Conservation (phyloP, 208 protist genomes). For the Trypanosoma mega region DNA sequence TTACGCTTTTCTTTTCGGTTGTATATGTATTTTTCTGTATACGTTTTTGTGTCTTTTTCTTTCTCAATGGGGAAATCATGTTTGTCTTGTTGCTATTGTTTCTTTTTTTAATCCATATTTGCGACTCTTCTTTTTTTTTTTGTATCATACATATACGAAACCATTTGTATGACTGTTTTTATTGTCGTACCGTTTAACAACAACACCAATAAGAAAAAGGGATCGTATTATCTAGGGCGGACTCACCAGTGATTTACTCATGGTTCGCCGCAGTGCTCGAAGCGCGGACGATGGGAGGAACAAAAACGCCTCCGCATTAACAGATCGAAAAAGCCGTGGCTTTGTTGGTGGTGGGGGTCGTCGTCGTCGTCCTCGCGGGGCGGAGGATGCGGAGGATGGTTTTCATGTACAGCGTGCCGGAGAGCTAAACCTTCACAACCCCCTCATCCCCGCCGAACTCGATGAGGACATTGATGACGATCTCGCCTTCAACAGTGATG, state of each 20-base stretch:
- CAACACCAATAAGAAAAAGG: too few relatives aligned
- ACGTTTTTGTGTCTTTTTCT: not conserved
- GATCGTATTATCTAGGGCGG: too few relatives aligned
- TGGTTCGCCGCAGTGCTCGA: conserved; percentile 5
- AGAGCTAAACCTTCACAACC: conserved; percentile 75
- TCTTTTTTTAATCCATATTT: conserved; percentile 6
- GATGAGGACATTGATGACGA: conserved; percentile 92
- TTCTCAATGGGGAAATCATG: not conserved
- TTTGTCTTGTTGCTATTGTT: conserved; percentile 1
- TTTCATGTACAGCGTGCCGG: conserved; percentile 53
- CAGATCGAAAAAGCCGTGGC: not conserved
- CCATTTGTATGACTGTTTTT: too few relatives aligned
- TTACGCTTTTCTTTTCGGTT: too few relatives aligned
- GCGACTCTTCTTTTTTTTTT: conserved; percentile 6
- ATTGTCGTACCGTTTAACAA: not conserved
- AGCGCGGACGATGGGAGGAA: not conserved
- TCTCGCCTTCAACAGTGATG: conserved; percentile 89
- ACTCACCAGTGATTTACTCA: not conserved
- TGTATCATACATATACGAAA: too few relatives aligned
- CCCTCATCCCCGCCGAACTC: conserved; percentile 77
- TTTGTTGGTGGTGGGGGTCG: not conserved
- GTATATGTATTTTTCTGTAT: not conserved
- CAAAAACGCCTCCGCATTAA: not conserved
- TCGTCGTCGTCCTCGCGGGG: not conserved
- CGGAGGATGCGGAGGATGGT: conserved; percentile 15